Evolutionary conservation across 169 alveolate genomes (phyloP), one percentile per base, ranked within the genome.

Genomic region (Eimeria zaria): DNA sequence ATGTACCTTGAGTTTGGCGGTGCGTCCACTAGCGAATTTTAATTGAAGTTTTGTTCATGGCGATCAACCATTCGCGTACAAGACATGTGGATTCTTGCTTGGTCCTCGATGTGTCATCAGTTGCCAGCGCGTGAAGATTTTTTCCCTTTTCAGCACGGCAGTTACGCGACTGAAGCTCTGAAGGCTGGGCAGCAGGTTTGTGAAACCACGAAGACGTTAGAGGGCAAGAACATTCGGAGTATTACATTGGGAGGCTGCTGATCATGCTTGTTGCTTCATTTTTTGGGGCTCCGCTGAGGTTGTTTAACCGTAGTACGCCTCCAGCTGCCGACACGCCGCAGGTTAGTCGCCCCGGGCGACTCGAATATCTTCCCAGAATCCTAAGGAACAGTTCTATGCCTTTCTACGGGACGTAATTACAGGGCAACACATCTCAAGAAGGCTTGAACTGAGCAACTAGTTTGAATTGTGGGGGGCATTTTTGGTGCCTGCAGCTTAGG

Each of bases 41-140:
- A 73, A 22, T 36, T 6, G 16, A 73, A 36, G 83, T 73, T 73
- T 53, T 73, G 83, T 73, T 39, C 55, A 39, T 39, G 55, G 83
- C 53, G 33, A 18, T 73, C 83, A 51, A 39, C 33, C 6, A 16
- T 18, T 73, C 53, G 83, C 53, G 16, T 41, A 73, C 83, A 39
- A 39, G 51, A 36, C 83, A 36, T 33, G 53, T 36, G 39, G 83
- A 41, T 16, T 2, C 53, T 78, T n/a, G 64, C n/a, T 78, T 46
- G 27, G 46, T 78, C 67, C 14, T n/a, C 64, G n/a, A 41, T 51
- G 64, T 51, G 60, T 9, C 88, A n/a, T 30, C 64, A 18, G 44
- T 78, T 78, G 88, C 46, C 88, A 78, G n/a, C 64, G 44, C 48
- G n/a, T 46, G 67, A 7, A 78, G 88, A 48, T 44, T 27, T 18